These are phyloP conservation scores for Cladosporium halotolerans DNA, from an alignment of 2,329 filamentous ascomycete genomes.

Conservation along the genomic window DNA sequence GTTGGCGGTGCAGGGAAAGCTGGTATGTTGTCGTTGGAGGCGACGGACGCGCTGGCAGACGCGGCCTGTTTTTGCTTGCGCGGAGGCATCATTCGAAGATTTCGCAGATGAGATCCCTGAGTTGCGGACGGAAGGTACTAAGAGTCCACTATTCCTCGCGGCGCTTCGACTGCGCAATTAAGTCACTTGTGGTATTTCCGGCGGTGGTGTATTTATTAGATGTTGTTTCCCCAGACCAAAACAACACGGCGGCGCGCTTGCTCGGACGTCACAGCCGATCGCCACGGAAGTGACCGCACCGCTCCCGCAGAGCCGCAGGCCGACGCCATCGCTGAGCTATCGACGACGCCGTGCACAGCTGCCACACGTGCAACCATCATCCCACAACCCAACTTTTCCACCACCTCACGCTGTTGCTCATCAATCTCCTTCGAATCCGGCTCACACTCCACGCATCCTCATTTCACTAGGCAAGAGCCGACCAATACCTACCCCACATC, in stretches of 20 bases:
- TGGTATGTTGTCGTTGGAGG: constrained; percentile 13
- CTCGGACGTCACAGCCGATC: neutral
- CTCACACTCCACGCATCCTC: neutral
- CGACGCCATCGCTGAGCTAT: neutral
- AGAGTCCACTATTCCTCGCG: too few species aligned
- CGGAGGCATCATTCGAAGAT: neutral
- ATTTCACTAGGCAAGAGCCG: neutral
- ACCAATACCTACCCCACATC: neutral
- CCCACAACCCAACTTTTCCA: neutral
- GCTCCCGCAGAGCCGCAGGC: neutral
- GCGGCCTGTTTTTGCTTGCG: constrained; percentile 7
- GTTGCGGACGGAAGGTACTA: too few species aligned
- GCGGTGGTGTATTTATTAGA: neutral
- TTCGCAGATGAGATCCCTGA: neutral
- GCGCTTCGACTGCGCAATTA: too few species aligned
- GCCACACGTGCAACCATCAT: neutral
- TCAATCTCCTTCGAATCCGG: neutral
- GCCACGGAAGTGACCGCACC: neutral
- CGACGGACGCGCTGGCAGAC: constrained; percentile 9
- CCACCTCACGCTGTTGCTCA: neutral
- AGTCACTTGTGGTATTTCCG: neutral
- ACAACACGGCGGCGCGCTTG: neutral
- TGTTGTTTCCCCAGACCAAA: neutral
- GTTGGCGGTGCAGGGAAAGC: neutral
- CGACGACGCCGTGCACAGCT: too few species aligned